Conservation (phyloP, 345 rosid species). For the Eutrema japonicum region DNA sequence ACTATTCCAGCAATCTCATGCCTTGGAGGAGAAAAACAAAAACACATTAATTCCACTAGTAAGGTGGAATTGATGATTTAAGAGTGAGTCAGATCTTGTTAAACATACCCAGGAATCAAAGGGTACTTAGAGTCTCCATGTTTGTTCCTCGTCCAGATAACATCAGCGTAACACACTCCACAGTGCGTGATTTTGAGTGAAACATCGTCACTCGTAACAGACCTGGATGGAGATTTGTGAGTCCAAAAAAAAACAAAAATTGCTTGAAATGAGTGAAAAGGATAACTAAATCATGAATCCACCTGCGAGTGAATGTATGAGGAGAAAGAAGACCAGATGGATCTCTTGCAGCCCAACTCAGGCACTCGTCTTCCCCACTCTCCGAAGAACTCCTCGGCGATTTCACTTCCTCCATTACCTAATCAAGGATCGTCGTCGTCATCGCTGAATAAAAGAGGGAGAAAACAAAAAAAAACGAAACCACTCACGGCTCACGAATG, state of each 20-base stretch:
- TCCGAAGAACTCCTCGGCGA: slow-evolving; percentile 43
- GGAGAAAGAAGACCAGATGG: slow-evolving; percentile 73
- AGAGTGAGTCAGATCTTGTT: background rate
- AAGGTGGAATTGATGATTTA: slow-evolving; percentile 24
- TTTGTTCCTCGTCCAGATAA: slow-evolving; percentile 69
- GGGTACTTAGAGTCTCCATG: slow-evolving; percentile 73
- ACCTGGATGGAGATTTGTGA: slow-evolving; percentile 46
- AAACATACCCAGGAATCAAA: slow-evolving; percentile 79
- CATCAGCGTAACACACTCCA: slow-evolving; percentile 93
- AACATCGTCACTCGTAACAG: slow-evolving; percentile 65
- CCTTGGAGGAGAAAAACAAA: slow-evolving; percentile 42
- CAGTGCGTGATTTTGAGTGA: slow-evolving; percentile 80
- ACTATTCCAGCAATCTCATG: slow-evolving; percentile 92
- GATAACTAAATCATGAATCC: background rate
- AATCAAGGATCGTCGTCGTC: background rate
- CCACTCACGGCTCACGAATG: background rate
- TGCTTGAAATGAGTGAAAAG: background rate
- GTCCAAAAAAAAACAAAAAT: background rate
- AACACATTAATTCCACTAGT: background rate
- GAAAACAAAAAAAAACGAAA: background rate
- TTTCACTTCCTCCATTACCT: slow-evolving; percentile 15
- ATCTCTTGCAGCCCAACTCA: slow-evolving; percentile 76
- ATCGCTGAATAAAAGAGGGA: background rate
- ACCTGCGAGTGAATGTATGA: slow-evolving; percentile 72
- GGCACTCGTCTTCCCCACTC: slow-evolving; percentile 51